Evolutionary conservation across 768 basidiomycete genomes (phyloP), one percentile per base, ranked within the genome.

Genomic region (Trametes coccinea): DNA sequence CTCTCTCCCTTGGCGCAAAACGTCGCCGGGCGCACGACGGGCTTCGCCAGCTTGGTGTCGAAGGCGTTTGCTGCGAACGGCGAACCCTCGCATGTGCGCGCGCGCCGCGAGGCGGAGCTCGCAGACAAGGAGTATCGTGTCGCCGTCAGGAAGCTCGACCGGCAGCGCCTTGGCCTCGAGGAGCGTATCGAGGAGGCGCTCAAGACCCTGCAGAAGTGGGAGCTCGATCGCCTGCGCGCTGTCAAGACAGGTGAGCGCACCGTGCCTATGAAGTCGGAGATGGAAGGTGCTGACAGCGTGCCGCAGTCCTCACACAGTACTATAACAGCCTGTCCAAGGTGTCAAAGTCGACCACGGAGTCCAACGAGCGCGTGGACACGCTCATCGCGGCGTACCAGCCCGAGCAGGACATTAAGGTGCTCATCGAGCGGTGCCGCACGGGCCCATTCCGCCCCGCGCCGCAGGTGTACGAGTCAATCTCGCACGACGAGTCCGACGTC

Each of bases 381-480:
- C 81, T 94, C 50, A 82, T 95, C 64, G 84, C 92, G 34, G 84
- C 92, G 1, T 97, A 86, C 74, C 88, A 94, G 62, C 94, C 95
- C 2, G 94, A 97, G 63, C 86, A 86, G 1, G 95, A 95, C 76
- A 75, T 95, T 55, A 86, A 78, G 11, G 93, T 91, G 9, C 82
- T 96, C 52, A 94, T 97, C 62, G 95, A 97, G 73, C 88, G 92
- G 10, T 93, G 94, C 72, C 85, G 95, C 56, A 96, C 94, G 0
- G 95, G 95, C 0, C 90, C 95, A 0, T 98, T 97, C 86, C 81
- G 90, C 43, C 95, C 95, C 0, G 79, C 78, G 40, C 84, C 95
- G 0, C 92, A 93, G 56, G 78, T 95, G 9, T 98, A 93, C 74
- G 93, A 96, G 70, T 89, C 88, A 4, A 82, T 94, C 34, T 79